Conservation (phyloP, 2,329 filamentous ascomycete genomes). For the Aspergillus aculeatus region DNA sequence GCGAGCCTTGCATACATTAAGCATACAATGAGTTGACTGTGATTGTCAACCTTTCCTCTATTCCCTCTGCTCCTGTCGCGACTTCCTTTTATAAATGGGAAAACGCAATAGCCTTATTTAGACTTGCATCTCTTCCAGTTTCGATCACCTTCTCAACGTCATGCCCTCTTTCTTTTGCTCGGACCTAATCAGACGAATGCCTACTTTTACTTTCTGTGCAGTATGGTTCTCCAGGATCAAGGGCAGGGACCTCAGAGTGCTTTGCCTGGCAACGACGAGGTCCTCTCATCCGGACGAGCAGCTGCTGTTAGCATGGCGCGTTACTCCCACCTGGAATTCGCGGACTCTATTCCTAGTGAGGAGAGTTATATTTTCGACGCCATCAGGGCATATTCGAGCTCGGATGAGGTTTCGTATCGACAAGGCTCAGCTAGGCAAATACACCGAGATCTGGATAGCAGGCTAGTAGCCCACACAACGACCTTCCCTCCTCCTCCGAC, state of each 20-base stretch:
- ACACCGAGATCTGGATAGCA: slow-evolving; percentile 22
- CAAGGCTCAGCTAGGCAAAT: slow-evolving; percentile 9
- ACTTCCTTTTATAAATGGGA: background rate
- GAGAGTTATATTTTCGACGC: slow-evolving; percentile 42
- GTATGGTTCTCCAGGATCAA: background rate
- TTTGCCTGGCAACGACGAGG: background rate
- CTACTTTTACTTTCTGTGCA: background rate
- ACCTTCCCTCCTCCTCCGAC: slow-evolving; percentile 26
- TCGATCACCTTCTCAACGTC: background rate
- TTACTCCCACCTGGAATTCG: slow-evolving; percentile 12
- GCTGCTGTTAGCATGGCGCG: background rate
- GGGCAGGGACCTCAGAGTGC: background rate
- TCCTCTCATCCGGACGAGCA: background rate
- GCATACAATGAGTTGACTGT: background rate
- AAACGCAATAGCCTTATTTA: background rate
- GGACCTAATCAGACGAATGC: background rate
- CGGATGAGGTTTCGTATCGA: slow-evolving; percentile 17
- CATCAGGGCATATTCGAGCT: slow-evolving; percentile 29
- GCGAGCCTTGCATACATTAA: slow-evolving; percentile 9
- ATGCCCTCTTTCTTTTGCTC: background rate
- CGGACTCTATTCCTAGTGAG: slow-evolving; percentile 34
- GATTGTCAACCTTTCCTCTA: background rate
- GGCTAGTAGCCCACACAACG: slow-evolving; percentile 29
- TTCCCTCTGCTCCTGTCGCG: background rate
- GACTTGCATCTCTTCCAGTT: background rate